Conservation (phyloP, 306 rosid species). For the Acmispon strigosus region DNA sequence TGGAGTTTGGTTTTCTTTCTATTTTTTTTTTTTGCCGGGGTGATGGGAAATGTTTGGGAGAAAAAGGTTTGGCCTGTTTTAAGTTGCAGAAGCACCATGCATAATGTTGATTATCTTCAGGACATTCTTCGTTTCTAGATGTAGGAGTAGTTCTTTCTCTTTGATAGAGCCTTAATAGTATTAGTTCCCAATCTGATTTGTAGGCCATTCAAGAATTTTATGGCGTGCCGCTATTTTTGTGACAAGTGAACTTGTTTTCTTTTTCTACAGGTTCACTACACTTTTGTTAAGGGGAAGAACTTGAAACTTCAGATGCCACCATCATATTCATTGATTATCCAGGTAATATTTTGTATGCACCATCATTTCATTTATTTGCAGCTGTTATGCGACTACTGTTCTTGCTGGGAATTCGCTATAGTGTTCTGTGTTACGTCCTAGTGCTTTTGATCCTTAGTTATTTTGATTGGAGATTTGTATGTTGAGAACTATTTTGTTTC, state of each 20-base stretch:
- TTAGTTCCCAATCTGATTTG: not conserved
- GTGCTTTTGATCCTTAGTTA: not conserved
- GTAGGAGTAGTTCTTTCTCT: not conserved
- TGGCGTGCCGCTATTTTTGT: not conserved
- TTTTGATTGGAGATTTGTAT: not conserved
- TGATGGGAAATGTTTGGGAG: not conserved
- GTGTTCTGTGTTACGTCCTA: not conserved
- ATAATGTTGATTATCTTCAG: too few relatives aligned
- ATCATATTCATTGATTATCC: slow-evolving; percentile 69
- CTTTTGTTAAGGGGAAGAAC: slow-evolving; percentile 60
- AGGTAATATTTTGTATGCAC: slow-evolving; percentile 54
- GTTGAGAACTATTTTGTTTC: too few relatives aligned
- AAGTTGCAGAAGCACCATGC: too few relatives aligned
- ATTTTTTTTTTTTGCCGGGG: too few relatives aligned
- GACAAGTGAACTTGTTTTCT: not conserved
- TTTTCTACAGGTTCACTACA: slow-evolving; percentile 60
- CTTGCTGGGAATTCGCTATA: not conserved
- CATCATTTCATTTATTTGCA: too few relatives aligned
- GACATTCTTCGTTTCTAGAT: too few relatives aligned
- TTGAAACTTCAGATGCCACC: slow-evolving; percentile 78
- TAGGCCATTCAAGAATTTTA: not conserved
- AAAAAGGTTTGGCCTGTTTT: not conserved
- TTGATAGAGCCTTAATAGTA: not conserved
- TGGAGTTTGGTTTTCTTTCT: too few relatives aligned
- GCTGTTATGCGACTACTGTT: not conserved